Evolutionary conservation across 1,284 basidiomycete species (phyloP), one percentile per base, ranked within the genome.

Genomic region (Exsudoporus floridanus): DNA sequence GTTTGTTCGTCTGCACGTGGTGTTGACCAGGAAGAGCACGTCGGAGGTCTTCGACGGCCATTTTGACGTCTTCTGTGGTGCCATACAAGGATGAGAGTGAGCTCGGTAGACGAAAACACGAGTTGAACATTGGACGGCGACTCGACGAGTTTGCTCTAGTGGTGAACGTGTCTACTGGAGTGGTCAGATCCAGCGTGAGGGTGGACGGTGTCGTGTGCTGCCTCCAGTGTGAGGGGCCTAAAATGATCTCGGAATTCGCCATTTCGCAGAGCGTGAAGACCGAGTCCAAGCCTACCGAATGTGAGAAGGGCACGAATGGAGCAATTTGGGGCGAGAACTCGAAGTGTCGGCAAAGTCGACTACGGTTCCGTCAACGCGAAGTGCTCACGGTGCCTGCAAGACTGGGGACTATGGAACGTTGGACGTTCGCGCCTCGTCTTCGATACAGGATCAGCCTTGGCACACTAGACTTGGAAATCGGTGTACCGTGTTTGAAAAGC

Each of bases 1-100:
- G 73, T 8, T 74, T 70, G 56, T 82, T 77, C 3, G 81, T 83
- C 39, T 73, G 71, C 25, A 87, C 78, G 14, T 70, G 63, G 25
- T 74, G 68, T 38, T 73, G 62, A 16, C 67, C 73, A 0, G 82
- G 75, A 52, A 88, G 74, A 5, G 73, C 71, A 12, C 64, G 58
- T 13, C 70, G 74, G 25, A 88, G 73, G 56, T 85, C 80, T 25
- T 71, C 62, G 33, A 88, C 85, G 7, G 84, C 84, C 35, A 71
- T 60, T 58, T 75, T 59, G 18, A 86, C 58, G 50, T 83, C 81
- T 37, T 73, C 60, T 3, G 68, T 67, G 27, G 77, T 74, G 7
- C 76, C 81, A 58, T 83, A 83, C 21, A 64, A 65, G 14, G 61
- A 58, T 19, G 36, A 41, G n/a, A 60, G 37, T 4, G 49, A 42